Evolutionary conservation across 768 basidiomycete species (phyloP).

Genomic region (Hygrocybe punicea): DNA sequence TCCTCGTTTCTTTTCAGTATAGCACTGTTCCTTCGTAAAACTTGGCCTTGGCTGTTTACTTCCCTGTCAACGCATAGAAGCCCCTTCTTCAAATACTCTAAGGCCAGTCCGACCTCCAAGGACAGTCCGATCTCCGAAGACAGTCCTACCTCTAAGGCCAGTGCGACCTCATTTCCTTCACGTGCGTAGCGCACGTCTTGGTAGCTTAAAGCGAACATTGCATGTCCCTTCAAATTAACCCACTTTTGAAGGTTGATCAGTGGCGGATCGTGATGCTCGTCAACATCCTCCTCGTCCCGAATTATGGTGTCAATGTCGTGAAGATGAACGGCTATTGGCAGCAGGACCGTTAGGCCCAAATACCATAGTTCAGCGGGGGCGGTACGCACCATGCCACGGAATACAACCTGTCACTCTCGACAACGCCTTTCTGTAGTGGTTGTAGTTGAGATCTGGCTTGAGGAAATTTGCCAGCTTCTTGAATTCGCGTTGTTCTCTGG

Average conservation of each 20-base stretch:
- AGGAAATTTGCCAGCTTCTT: background rate
- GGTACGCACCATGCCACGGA: slow-evolving; percentile 1
- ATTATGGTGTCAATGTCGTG: background rate
- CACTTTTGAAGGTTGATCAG: background rate
- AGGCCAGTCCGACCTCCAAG: no score
- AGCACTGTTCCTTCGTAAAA: no score
- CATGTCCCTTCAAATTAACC: background rate
- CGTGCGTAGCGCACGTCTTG: no score
- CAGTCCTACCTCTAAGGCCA: no score
- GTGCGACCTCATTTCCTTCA: no score
- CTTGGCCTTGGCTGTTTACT: no score
- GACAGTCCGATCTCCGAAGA: no score
- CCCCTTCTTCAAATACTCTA: no score
- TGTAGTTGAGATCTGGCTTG: no score
- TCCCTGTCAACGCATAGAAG: no score
- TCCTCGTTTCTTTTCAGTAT: no score
- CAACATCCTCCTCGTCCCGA: background rate
- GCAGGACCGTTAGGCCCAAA: background rate
- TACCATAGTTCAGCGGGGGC: background rate
- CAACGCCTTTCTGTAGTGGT: no score
- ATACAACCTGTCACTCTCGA: background rate
- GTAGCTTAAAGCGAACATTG: background rate
- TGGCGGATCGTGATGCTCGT: background rate
- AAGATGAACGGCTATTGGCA: background rate
- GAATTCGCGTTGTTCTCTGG: background rate